Base-by-base conservation (phyloP, 78 protist genomes). In the Monocercomonoides exilis region DNA sequence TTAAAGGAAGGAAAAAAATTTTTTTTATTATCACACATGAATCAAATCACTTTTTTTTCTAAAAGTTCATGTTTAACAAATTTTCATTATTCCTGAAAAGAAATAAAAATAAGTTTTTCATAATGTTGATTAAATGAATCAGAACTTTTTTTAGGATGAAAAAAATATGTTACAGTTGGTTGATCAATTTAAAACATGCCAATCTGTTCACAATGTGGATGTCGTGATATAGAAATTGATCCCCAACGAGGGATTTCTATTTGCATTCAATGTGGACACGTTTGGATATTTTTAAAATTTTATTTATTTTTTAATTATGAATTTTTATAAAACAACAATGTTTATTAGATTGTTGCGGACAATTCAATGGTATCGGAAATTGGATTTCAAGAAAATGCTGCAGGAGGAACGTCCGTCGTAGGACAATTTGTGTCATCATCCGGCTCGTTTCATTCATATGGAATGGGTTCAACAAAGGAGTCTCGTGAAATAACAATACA, bases 331-430 rank as follows among this genome's bases (percentile, higher is more conserved):
- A 6, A 6, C 82, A 35, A 5, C 82, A 79, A 29, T 29, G 77
- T n/a, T 79, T 79, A 5, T 2, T 81, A 81, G 2, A 87, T 88
- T 36, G 54, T 89, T 38, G 92, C 85, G 44, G 87, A 89, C 77
- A 44, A 86, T 33, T n/a, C 82, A 2, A 89, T 89, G 35, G 89
- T 89, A 21, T 41, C 32, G 21, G 92, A 89, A 82, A 87, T 89
- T 3, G 1, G 35, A 11, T 89, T 89, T n/a, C 35, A 32, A 4
- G 84, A 85, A 45, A 45, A 42, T 0, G 43, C 89, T 29, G 43
- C 42, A 34, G 92, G 92, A 11, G 45, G 32, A 0, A 86, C 92
- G 33, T 3, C 79, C 0, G 92, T 86, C 1, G 92, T 89, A 6
- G 92, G 92, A 29, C 86, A 81, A 46, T 89, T 81, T 44, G 88